phyloP scores from a whole-genome alignment of 2,329 filamentous ascomycete genomes.

The Diaporthe destruens region DNA sequence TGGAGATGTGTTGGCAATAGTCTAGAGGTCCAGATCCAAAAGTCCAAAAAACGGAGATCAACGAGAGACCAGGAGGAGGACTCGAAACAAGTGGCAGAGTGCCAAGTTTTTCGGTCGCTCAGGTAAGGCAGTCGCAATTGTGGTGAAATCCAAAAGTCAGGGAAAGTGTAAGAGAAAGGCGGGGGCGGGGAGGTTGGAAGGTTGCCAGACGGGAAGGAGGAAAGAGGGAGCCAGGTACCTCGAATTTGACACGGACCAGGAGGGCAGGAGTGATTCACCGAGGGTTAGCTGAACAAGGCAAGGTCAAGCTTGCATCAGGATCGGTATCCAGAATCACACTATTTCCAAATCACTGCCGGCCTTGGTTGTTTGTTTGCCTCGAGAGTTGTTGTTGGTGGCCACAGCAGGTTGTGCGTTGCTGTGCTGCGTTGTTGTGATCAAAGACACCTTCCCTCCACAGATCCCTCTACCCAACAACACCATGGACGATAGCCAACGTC shows the following conservation, averaged over 20 bases:
- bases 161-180: not conserved
- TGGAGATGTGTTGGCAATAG: not conserved
- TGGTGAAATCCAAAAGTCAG: not conserved
- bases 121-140: not conserved
- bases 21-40: slow-evolving; percentile 21
- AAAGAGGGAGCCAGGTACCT: not conserved
- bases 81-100: not conserved
- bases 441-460: not conserved
- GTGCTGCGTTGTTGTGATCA: not conserved
- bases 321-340: not conserved
- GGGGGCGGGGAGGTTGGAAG: not conserved
- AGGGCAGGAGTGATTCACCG: not conserved
- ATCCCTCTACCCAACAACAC: not conserved
- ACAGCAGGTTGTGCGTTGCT: no score
- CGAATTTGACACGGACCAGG: not conserved
- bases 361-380: not conserved
- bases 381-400: not conserved
- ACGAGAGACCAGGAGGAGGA: not conserved
- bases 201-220: not conserved
- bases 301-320: not conserved
- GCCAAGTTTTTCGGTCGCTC: not conserved
- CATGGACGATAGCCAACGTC: not conserved
- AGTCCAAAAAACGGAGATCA: slow-evolving; percentile 15
- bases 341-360: not conserved
- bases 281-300: not conserved